A percentile compares a stretch with the other conserved stretches of the same genome.
Conservation (phyloP, 768 basidiomycete species). For the Termitomyces sp. region DNA sequence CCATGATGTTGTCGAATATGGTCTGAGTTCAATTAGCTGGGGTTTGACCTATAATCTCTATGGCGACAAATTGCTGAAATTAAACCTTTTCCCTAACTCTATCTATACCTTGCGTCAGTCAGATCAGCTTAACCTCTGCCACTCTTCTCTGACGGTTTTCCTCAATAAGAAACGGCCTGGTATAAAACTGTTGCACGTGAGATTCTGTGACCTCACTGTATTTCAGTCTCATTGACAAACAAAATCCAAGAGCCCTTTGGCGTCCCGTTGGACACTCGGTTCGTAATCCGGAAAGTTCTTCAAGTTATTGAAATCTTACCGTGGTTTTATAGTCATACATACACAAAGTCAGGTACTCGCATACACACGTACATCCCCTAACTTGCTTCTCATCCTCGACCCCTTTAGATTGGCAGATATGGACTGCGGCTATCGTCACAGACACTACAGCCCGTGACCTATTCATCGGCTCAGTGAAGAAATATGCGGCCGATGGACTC, state of each 20-base stretch:
- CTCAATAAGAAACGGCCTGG: slow-evolving; percentile 40
- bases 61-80: slow-evolving; percentile 50
- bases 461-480: slow-evolving; percentile 43
- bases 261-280: slow-evolving; percentile 45
- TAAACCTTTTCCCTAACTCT: slow-evolving; percentile 45
- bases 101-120: slow-evolving; percentile 42
- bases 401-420: slow-evolving; percentile 52
- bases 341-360: slow-evolving; percentile 45
- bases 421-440: slow-evolving; percentile 48
- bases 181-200: slow-evolving; percentile 40
- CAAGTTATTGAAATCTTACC: not conserved
- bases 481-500: slow-evolving; percentile 42
- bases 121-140: not conserved
- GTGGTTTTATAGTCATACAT: slow-evolving; percentile 33
- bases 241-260: slow-evolving; percentile 33
- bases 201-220: slow-evolving; percentile 6
- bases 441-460: slow-evolving; percentile 40
- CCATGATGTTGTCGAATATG: slow-evolving; percentile 8
- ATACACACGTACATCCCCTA: no score
- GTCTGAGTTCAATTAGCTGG: slow-evolving; percentile 32
- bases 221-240: not conserved
- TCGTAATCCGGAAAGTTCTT: not conserved
- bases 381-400: not conserved
- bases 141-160: not conserved
- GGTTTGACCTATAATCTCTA: slow-evolving; percentile 60